These are phyloP conservation scores for Eragrostis tef DNA, from an alignment of 202 grass and related monocot genomes.

Conservation along the genomic window DNA sequence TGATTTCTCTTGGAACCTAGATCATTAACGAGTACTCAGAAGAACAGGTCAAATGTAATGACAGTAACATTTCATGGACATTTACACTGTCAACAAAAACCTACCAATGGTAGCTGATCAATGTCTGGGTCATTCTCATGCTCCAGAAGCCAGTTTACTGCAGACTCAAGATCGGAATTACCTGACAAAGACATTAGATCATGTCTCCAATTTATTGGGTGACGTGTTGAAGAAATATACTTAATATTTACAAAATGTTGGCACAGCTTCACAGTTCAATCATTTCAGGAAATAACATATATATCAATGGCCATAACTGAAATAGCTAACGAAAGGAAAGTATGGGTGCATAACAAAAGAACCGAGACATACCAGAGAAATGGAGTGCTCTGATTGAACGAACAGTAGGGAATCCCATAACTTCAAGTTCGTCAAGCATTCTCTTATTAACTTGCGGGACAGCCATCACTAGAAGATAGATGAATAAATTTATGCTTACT, in stretches of 20 bases:
- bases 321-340: background rate
- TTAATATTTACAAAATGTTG: slow-evolving; percentile 12
- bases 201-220: slow-evolving; percentile 40
- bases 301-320: slow-evolving; percentile 24
- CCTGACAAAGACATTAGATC: slow-evolving; percentile 56
- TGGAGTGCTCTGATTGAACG: slow-evolving; percentile 85
- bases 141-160: slow-evolving; percentile 78
- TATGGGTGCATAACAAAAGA: slow-evolving; percentile 23
- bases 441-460: slow-evolving; percentile 71
- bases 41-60: slow-evolving; percentile 8
- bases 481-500: slow-evolving; percentile 5
- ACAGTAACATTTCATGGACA: background rate
- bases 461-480: slow-evolving; percentile 62
- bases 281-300: slow-evolving; percentile 21
- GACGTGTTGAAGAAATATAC: slow-evolving; percentile 26
- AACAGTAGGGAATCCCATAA: slow-evolving; percentile 76
- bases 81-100: slow-evolving; percentile 35
- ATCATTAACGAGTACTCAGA: slow-evolving; percentile 42
- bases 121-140: slow-evolving; percentile 91
- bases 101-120: slow-evolving; percentile 78
- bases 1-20: slow-evolving; percentile 70
- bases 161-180: slow-evolving; percentile 82
- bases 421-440: slow-evolving; percentile 80
- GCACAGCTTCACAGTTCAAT: slow-evolving; percentile 8
- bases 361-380: slow-evolving; percentile 63